These are phyloP conservation scores for Penicillium sp. DNA, from an alignment of 2,329 filamentous ascomycete genomes.

Conservation along the genomic window DNA sequence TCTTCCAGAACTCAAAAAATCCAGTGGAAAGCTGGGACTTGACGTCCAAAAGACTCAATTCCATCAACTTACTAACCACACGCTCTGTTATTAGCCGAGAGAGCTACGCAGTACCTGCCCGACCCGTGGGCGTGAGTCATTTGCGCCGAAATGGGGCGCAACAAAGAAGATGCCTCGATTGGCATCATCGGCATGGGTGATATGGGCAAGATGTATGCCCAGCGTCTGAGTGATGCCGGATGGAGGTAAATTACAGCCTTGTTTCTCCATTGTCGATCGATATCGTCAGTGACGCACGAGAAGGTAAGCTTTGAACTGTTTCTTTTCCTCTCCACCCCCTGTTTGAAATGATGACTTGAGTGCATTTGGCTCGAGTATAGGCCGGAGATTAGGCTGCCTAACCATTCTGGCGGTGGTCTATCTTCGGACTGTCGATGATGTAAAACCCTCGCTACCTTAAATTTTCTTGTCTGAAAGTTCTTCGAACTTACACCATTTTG, in stretches of 20 bases:
- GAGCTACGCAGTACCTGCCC: background rate
- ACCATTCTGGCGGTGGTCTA: constrained; percentile 68
- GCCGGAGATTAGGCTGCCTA: constrained; percentile 53
- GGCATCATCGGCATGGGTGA: constrained; percentile 99
- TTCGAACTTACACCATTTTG: constrained; percentile 10
- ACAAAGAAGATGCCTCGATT: constrained; percentile 67
- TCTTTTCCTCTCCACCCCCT: constrained; percentile 3
- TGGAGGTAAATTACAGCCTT: constrained; percentile 72
- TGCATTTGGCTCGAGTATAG: constrained; percentile 99
- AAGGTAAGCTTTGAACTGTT: constrained; percentile 18
- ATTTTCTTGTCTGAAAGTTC: constrained; percentile 73
- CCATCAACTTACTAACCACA: background rate
- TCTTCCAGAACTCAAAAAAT: constrained; percentile 11
- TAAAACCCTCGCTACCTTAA: constrained; percentile 98
- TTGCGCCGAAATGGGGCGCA: constrained; percentile 30
- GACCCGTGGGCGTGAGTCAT: constrained; percentile 6
- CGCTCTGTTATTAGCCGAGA: background rate
- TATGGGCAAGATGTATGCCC: constrained; percentile 98
- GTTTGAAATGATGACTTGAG: constrained; percentile 92
- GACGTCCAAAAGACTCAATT: background rate
- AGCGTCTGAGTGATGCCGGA: constrained; percentile 78
- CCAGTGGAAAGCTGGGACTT: constrained; percentile 2
- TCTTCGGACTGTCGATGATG: constrained; percentile 83
- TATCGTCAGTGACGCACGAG: background rate
- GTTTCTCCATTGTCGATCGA: background rate